phyloP scores from a whole-genome alignment of 495 filamentous ascomycete genomes.

The Talaromyces nanjingensis region DNA sequence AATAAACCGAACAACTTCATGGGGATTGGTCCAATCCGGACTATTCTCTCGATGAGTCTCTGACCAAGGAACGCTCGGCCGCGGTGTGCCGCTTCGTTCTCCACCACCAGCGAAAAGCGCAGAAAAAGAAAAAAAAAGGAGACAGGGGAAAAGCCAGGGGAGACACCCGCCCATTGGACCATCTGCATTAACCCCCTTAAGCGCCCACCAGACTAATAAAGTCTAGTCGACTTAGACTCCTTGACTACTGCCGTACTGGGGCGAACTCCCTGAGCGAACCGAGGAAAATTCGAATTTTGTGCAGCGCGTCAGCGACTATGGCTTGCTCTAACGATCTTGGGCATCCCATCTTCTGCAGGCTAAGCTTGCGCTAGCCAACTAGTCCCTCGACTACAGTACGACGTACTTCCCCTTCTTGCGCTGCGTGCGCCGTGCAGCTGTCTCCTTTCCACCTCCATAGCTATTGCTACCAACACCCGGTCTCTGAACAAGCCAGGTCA shows the following conservation, averaged over 20 bases:
- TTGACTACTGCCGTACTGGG: not conserved
- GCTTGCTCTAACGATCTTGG: not conserved
- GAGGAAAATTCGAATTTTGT: not conserved
- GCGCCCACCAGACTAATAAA: not conserved
- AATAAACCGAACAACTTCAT: not conserved
- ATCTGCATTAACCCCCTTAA: conserved; percentile 3
- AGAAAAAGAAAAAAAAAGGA: not conserved
- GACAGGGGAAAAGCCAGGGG: not conserved
- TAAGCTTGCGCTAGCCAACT: not conserved
- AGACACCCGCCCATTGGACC: not conserved
- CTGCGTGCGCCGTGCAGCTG: not conserved
- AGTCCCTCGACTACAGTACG: not conserved
- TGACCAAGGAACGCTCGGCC: not conserved
- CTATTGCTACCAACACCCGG: not conserved
- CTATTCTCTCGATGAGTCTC: not conserved
- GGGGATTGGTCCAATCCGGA: not conserved
- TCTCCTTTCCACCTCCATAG: not conserved
- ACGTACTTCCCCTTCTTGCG: not conserved
- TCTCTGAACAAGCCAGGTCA: not conserved
- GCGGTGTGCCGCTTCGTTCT: conserved; percentile 1
- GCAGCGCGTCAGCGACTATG: not conserved
- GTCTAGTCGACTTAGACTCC: conserved; percentile 2
- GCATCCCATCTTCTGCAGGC: not conserved
- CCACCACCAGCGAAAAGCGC: not conserved
- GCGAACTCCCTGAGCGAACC: not conserved